These are phyloP conservation scores for Lunularia cruciata DNA, from an alignment of 225 moss, liverwort and hornwort species.

Conservation along the genomic window DNA sequence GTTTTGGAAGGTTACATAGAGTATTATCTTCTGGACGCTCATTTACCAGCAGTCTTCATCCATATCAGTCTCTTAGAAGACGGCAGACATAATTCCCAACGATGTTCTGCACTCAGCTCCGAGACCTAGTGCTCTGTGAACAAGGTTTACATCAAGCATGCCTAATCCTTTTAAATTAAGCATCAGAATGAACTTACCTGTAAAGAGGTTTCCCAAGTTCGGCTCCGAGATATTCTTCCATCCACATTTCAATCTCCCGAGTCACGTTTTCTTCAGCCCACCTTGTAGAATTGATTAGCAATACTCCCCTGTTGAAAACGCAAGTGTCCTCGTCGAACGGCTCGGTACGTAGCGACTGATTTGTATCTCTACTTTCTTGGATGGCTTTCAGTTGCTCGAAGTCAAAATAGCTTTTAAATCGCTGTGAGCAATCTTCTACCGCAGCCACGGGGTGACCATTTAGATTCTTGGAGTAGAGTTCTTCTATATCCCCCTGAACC, in stretches of 20 bases:
- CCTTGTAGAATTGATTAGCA: constrained; percentile 61
- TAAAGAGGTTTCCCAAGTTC: constrained; percentile 59
- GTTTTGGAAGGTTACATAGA: too few species aligned
- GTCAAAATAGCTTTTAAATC: constrained; percentile 74
- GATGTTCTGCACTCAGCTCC: too few species aligned
- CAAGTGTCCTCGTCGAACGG: constrained; percentile 62
- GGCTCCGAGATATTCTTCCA: constrained; percentile 67
- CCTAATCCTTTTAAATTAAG: too few species aligned
- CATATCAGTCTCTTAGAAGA: too few species aligned
- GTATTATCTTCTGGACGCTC: too few species aligned
- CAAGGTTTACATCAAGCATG: too few species aligned
- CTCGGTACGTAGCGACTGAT: constrained; percentile 61
- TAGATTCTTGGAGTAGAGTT: constrained; percentile 56
- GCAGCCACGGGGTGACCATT: constrained; percentile 76
- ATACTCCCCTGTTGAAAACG: constrained; percentile 80
- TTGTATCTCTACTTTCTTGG: constrained; percentile 41
- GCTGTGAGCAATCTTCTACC: constrained; percentile 88
- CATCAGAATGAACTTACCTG: constrained; percentile 46
- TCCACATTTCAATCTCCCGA: constrained; percentile 85
- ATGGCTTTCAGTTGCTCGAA: constrained; percentile 63
- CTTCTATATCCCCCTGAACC: constrained; percentile 75
- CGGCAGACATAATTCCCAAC: too few species aligned
- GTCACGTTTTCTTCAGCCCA: constrained; percentile 77
- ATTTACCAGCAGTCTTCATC: too few species aligned
- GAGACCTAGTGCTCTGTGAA: too few species aligned